These are phyloP conservation scores for Cicer cuneatum DNA, from an alignment of 306 rosid species.

Conservation along the genomic window DNA sequence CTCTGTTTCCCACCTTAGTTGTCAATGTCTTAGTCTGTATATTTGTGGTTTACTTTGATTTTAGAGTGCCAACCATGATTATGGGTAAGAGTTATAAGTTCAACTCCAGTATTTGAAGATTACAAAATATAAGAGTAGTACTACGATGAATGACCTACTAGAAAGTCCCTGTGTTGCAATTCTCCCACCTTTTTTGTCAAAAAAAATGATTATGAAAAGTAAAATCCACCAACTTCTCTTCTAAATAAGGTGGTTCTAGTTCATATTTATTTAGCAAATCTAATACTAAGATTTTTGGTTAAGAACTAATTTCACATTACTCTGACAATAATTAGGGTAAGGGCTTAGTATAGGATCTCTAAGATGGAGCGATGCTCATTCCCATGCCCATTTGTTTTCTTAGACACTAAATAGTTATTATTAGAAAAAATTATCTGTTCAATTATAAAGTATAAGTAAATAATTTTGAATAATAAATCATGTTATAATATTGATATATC, in stretches of 20 bases:
- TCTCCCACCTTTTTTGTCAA: no score
- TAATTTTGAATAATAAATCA: background rate
- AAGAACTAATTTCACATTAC: slow-evolving; percentile 7
- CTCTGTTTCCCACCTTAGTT: background rate
- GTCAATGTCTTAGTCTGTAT: background rate
- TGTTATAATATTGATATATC: background rate
- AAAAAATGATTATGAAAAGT: background rate
- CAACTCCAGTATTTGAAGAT: background rate
- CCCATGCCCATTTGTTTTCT: background rate
- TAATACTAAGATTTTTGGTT: background rate
- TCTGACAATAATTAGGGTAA: background rate
- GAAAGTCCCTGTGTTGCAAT: no score
- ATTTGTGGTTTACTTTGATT: background rate
- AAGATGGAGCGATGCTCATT: background rate
- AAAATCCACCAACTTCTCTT: background rate
- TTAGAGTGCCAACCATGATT: background rate
- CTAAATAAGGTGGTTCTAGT: background rate
- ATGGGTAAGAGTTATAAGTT: background rate
- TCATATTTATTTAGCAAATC: background rate
- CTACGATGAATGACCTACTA: no score
- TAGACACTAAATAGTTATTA: background rate
- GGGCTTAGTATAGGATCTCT: slow-evolving; percentile 2
- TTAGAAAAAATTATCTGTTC: background rate
- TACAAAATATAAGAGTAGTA: background rate
- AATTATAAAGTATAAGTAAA: background rate